A percentile compares a stretch with the other conserved stretches of the same genome.
Evolutionary conservation across 108 stramenopile species (phyloP).

Genomic region (Nitzschia inconspicua): DNA sequence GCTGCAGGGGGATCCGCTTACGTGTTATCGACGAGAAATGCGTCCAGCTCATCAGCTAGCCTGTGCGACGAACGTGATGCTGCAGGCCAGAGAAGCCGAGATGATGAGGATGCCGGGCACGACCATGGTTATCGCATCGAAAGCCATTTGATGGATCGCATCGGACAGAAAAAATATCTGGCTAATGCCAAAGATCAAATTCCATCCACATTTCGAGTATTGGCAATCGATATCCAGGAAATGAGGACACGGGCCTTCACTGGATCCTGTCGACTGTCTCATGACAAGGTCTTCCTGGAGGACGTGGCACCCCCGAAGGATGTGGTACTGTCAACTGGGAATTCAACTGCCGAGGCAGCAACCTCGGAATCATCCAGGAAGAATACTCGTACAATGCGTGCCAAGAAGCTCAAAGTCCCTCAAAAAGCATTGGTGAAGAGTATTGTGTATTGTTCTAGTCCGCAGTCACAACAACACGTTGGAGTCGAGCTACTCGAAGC

Average conservation of each 20-base stretch:
- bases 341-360: background rate
- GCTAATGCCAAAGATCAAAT: conserved; percentile 31
- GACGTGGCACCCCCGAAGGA: conserved; percentile 61
- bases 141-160: conserved; percentile 63
- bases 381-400: background rate
- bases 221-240: conserved; percentile 66
- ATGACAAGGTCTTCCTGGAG: conserved; percentile 39
- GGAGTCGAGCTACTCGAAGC: conserved; percentile 79
- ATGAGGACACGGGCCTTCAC: conserved; percentile 50
- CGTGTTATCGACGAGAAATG: too few relatives aligned
- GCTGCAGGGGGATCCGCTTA: too few relatives aligned
- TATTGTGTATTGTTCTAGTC: conserved; percentile 30
- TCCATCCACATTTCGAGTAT: conserved; percentile 49
- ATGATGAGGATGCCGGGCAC: background rate
- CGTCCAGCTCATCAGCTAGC: too few relatives aligned
- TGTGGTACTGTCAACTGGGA: background rate
- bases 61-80: too few relatives aligned
- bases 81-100: too few relatives aligned
- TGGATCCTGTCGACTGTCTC: conserved; percentile 33
- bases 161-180: conserved; percentile 59
- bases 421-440: conserved; percentile 68
- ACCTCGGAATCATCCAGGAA: background rate
- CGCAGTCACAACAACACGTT: conserved; percentile 25
- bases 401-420: conserved; percentile 29
- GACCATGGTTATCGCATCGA: conserved; percentile 28